These are phyloP conservation scores for Globisporangium radiosum DNA, from an alignment of 352 stramenopile genomes.

Conservation along the genomic window DNA sequence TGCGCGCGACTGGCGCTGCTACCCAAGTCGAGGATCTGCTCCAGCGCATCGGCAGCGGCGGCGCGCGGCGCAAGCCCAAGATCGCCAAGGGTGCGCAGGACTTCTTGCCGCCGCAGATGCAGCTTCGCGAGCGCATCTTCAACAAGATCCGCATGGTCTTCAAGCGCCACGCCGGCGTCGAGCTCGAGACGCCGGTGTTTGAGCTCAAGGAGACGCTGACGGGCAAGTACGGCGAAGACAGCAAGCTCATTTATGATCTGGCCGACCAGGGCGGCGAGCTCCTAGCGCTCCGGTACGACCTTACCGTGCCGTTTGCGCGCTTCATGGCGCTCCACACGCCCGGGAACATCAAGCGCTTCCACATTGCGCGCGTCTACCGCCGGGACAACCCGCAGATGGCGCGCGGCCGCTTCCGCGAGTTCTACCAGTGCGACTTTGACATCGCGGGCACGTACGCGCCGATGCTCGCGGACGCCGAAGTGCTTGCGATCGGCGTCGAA, in stretches of 20 bases:
- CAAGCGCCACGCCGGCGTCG: slow-evolving; percentile 95
- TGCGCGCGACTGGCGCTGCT: slow-evolving; percentile 34
- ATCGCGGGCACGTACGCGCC: slow-evolving; percentile 93
- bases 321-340: slow-evolving; percentile 97
- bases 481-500: slow-evolving; percentile 93
- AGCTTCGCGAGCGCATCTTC: slow-evolving; percentile 95
- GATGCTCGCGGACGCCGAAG: slow-evolving; percentile 97
- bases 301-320: slow-evolving; percentile 98
- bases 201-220: slow-evolving; percentile 98
- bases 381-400: slow-evolving; percentile 94
- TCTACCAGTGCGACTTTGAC: slow-evolving; percentile 99
- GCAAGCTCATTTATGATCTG: slow-evolving; percentile 99
- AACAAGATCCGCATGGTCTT: slow-evolving; percentile 97
- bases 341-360: slow-evolving; percentile 98
- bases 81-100: slow-evolving; percentile 93
- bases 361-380: slow-evolving; percentile 97
- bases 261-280: slow-evolving; percentile 96
- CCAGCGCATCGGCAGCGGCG: slow-evolving; percentile 55
- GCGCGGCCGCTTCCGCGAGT: slow-evolving; percentile 96
- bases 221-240: slow-evolving; percentile 99
- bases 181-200: slow-evolving; percentile 98
- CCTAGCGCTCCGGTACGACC: slow-evolving; percentile 93
- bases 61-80: slow-evolving; percentile 78
- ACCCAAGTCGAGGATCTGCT: slow-evolving; percentile 63
- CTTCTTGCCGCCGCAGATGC: slow-evolving; percentile 96